Base-by-base conservation (phyloP, 345 rosid species). In the Draba incana region DNA sequence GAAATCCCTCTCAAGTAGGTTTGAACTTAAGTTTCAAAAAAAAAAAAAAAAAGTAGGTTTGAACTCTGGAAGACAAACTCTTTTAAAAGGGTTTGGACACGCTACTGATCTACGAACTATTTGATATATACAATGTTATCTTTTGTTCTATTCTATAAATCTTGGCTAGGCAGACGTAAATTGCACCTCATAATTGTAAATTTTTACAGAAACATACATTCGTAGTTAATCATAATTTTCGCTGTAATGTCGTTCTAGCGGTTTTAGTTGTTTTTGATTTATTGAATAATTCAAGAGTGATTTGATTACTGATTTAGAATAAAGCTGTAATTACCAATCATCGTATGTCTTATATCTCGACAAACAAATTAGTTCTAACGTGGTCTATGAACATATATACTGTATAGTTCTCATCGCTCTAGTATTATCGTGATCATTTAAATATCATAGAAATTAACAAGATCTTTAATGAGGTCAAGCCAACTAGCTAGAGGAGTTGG, bases 311-410 rank as follows among this genome's bases (percentile, higher is more conserved):
- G 51, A 65, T 23, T 27, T 28, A 52, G 14, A 25, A 41, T 14
- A 65, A 65, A 65, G 51, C 41, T 39, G 20, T 28, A 10, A 60
- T 65, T 64, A 24, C 59, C 59, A 25, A 51, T 51, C 69, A 49
- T 50, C 58, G 10, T 50, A 2, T 64, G 10, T 23, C 33, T 16
- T 35, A 49, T 37, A 23, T 64, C 10, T 48, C 3, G 48, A 64
- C 47, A 49, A 63, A 13, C 68, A 62, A 50, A 14, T 24, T 38
- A 50, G 24, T 57, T 35, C 25, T 49, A 5, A 37, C 50, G 38
- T 38, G 58, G 48, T 38, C 38, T 50, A 38, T 7, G 10, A 27
- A 31, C 4, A 41, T 33, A 4, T 30, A 30, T 30, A 15, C 14
- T 16, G 10, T 43, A 31, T n/a, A 37, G 58, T 50, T 50, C 37